A percentile compares a stretch with the other conserved stretches of the same genome.
Evolutionary conservation across 371 early-diverging fungal genomes (phyloP).

Genomic region (Choanephora cucurbitarum): DNA sequence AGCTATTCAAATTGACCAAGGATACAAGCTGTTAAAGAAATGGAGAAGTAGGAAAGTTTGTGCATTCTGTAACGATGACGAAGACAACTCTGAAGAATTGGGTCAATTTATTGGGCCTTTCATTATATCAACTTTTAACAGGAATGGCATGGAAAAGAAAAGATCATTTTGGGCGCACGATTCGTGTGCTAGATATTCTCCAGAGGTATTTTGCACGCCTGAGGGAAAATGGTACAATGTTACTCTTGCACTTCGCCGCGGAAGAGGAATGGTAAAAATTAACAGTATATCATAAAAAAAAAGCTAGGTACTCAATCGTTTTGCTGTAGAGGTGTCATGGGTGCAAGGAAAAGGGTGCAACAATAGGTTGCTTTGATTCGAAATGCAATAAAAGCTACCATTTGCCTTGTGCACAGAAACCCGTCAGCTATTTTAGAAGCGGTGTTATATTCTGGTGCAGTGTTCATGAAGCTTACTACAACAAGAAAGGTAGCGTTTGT

Average conservation of each 20-base stretch:
- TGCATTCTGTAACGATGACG: conserved; percentile 77
- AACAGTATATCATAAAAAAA: not conserved
- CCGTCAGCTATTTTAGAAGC: conserved; percentile 67
- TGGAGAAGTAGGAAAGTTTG: conserved; percentile 66
- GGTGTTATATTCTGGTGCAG: conserved; percentile 90
- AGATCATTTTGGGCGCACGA: conserved; percentile 85
- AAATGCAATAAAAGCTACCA: conserved; percentile 86
- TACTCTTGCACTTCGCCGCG: conserved; percentile 71
- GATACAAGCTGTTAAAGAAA: conserved; percentile 48
- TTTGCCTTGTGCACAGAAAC: conserved; percentile 77
- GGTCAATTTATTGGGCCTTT: conserved; percentile 67
- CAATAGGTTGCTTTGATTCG: conserved; percentile 87
- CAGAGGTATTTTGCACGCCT: conserved; percentile 76
- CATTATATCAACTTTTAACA: conserved; percentile 41
- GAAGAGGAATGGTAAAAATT: conserved; percentile 66
- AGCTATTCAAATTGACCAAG: conserved; percentile 42
- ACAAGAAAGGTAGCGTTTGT: conserved; percentile 51
- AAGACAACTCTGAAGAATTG: conserved; percentile 55
- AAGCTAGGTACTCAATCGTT: not conserved
- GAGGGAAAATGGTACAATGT: conserved; percentile 87
- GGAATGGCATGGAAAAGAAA: conserved; percentile 54
- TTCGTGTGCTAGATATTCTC: conserved; percentile 82
- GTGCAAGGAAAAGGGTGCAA: conserved; percentile 86
- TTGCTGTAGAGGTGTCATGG: conserved; percentile 59
- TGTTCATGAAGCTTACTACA: conserved; percentile 65